Evolutionary conservation across 2,329 filamentous ascomycete species (phyloP).

Genomic region (Exophiala aquamarina): DNA sequence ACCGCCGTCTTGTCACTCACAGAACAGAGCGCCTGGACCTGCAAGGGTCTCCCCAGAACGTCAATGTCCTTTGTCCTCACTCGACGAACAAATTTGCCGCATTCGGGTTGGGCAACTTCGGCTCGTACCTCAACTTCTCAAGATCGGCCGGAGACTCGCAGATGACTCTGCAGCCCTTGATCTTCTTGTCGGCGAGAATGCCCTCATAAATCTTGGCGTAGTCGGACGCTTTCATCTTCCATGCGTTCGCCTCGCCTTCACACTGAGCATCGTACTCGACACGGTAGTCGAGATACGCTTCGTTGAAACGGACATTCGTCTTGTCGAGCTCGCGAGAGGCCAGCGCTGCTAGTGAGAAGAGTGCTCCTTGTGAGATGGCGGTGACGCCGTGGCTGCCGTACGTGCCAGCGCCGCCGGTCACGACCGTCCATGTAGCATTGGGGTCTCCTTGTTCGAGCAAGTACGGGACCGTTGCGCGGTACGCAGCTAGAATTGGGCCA

Average conservation of each 20-base stretch:
- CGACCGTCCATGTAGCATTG: constrained; percentile 36
- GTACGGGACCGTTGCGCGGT: constrained; percentile 35
- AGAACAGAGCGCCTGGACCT: too few relatives aligned
- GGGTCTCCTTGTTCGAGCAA: constrained; percentile 32
- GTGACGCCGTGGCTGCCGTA: constrained; percentile 25
- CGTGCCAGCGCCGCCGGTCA: constrained; percentile 34
- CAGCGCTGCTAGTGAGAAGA: constrained; percentile 36
- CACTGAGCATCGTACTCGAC: constrained; percentile 31
- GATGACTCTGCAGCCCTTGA: constrained; percentile 19
- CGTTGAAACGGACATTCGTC: constrained; percentile 42
- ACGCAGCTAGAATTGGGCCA: constrained; percentile 30
- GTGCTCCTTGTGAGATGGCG: constrained; percentile 37
- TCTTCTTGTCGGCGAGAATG: constrained; percentile 20
- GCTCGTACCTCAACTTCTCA: constrained; percentile 10
- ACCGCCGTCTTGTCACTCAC: too few relatives aligned
- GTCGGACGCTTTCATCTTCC: constrained; percentile 19
- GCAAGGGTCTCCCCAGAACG: too few relatives aligned
- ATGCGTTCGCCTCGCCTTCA: constrained; percentile 18
- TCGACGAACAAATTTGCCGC: too few relatives aligned
- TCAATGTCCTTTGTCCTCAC: too few relatives aligned
- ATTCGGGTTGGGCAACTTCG: constrained; percentile 3
- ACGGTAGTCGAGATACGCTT: constrained; percentile 36
- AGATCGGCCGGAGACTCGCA: constrained; percentile 9
- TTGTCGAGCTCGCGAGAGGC: constrained; percentile 32
- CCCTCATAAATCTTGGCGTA: constrained; percentile 19